Conservation (phyloP, 805 yeast species). For the Metschnikowia lochheadii region DNA sequence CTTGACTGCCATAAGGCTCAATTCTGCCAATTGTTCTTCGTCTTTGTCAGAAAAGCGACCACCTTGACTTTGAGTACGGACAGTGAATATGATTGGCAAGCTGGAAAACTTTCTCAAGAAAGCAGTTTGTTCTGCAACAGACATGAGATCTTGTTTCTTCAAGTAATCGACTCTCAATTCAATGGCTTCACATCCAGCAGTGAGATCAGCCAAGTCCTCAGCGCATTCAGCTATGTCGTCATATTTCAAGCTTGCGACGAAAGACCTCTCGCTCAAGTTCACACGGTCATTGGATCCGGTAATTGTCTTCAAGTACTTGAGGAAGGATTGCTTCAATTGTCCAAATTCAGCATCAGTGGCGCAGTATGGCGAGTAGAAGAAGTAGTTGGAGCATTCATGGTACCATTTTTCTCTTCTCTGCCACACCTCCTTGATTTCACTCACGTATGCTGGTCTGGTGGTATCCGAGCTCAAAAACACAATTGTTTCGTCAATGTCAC, state of each 20-base stretch:
- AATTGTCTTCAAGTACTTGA: conserved; percentile 53
- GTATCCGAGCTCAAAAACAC: conserved; percentile 71
- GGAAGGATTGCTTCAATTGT: conserved; percentile 56
- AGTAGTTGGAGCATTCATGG: conserved; percentile 70
- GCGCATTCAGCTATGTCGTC: conserved; percentile 50
- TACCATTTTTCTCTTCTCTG: conserved; percentile 74
- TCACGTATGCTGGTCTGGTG: conserved; percentile 81
- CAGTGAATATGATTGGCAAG: conserved; percentile 77
- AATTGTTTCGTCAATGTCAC: conserved; percentile 78
- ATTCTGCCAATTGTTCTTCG: conserved; percentile 40
- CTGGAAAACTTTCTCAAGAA: conserved; percentile 57
- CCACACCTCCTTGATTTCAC: conserved; percentile 83
- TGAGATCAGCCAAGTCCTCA: conserved; percentile 47
- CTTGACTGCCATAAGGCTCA: conserved; percentile 62
- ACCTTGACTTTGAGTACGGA: conserved; percentile 77
- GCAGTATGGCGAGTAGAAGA: conserved; percentile 76
- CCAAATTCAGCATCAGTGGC: conserved; percentile 48
- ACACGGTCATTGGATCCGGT: conserved; percentile 42
- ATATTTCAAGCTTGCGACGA: conserved; percentile 69
- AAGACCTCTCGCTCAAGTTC: conserved; percentile 43
- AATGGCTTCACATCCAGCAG: conserved; percentile 74
- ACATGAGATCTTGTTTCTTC: conserved; percentile 44
- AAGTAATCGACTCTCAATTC: conserved; percentile 79
- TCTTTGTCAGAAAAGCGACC: conserved; percentile 71
- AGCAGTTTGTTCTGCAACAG: conserved; percentile 72